Base-by-base conservation (phyloP, 1,284 basidiomycete species). In the Anthracocystis panici-leucophaei region DNA sequence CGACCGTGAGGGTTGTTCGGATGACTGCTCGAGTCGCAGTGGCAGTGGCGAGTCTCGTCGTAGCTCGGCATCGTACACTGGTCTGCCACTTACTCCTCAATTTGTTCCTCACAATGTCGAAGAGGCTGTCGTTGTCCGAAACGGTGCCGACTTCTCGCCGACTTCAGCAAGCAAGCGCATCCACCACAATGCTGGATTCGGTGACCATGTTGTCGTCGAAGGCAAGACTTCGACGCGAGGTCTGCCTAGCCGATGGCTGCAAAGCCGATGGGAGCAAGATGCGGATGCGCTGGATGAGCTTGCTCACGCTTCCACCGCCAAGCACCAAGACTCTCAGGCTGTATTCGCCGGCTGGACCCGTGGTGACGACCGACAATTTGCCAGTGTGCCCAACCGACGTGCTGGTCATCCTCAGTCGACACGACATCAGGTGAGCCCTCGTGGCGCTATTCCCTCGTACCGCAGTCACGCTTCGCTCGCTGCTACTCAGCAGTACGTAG, bases 31-130 rank as follows among this genome's bases (percentile, higher is more conserved):
- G 6, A 77, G 75, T 23, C 77, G 68, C 31, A 81, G 79, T 40
- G 67, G 66, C 21, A 76, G 73, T 38, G 73, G 73, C 20, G 69
- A 68, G 42, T 65, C 64, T 38, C 69, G 76, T 12, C 65, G 74
- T 16, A 79, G 77, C 57, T 79, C 73, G 27, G 68, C 68, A 1
- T 79, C 77, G 20, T 81, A 78, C 75, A 77, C 77, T 21, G 79
- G 79, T 14, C 49, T 81, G 44, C 79, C 79, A 18, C 77, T 75
- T 5, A 81, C 79, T 8, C 79, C 79, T 29, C 70, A 77, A 14
- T 77, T 75, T 44, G 46, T 64, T 11, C 41, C 75, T 18, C 73
- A 78, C 56, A 57, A 59, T 48, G 58, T 75, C 50, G 63, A 69
- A 11, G 71, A 68, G 23, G 38, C 40, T 16, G 27, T 46, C 35